Conservation (phyloP, 768 basidiomycete species). For the Mycena maculata region DNA sequence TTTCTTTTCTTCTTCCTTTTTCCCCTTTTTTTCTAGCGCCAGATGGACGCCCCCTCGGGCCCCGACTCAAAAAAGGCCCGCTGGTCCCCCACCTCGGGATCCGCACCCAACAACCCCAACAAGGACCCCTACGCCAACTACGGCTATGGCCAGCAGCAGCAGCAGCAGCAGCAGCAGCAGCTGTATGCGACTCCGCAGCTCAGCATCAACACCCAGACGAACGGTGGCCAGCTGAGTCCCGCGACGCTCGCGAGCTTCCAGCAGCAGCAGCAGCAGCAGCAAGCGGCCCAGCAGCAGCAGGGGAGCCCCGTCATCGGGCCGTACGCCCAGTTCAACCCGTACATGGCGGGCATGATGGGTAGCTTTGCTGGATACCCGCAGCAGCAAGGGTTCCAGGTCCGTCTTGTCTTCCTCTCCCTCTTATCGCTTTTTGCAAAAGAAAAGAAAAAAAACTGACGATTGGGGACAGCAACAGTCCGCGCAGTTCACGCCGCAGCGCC, state of each 20-base stretch:
- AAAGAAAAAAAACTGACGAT: neutral
- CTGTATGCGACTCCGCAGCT: conserved; percentile 82
- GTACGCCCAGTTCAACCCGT: conserved; percentile 73
- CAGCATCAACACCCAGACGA: conserved; percentile 71
- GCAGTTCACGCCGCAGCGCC: conserved; percentile 53
- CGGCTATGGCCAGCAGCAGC: conserved; percentile 79
- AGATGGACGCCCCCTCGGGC: conserved; percentile 85
- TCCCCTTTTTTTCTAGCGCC: conserved; percentile 62
- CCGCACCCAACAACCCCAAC: conserved; percentile 50
- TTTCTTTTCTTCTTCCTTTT: conserved; percentile 7
- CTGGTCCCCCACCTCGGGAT: conserved; percentile 79
- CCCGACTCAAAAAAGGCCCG: conserved; percentile 92
- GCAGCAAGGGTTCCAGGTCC: conserved; percentile 56
- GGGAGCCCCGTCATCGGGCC: conserved; percentile 59
- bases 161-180: conserved; percentile 57
- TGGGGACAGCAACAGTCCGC: conserved; percentile 31
- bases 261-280: conserved; percentile 54
- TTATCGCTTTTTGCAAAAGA: neutral
- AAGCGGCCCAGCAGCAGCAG: conserved; percentile 52
- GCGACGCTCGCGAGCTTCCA: conserved; percentile 69
- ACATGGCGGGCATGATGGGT: conserved; percentile 86
- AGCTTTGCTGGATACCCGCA: conserved; percentile 38
- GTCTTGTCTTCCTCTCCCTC: neutral
- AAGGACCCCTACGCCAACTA: conserved; percentile 80
- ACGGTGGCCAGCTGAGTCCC: conserved; percentile 75